Percentiles rank a stretch among this genome's conserved stretches.
Conservation (phyloP, 495 filamentous ascomycete species). For the Neurospora sp. region DNA sequence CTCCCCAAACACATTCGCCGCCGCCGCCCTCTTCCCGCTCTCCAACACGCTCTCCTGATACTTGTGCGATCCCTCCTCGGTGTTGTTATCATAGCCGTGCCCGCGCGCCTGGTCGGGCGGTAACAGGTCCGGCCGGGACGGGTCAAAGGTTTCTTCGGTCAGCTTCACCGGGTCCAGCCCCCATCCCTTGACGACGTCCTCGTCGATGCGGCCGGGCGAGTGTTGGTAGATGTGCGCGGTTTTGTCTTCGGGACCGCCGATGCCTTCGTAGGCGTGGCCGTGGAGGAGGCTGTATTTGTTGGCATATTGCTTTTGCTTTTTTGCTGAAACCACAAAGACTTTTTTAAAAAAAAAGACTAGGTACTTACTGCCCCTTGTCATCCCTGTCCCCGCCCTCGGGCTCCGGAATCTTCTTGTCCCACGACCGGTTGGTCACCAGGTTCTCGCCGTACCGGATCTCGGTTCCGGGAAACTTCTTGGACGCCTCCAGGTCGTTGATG, state of each 20-base stretch:
- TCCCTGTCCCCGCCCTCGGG: conserved; percentile 31
- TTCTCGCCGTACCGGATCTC: conserved; percentile 22
- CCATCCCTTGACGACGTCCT: conserved; percentile 7
- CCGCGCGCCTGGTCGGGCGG: conserved; percentile 3
- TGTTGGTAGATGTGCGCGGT: conserved; percentile 19
- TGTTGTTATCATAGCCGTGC: background rate
- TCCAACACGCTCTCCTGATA: no score
- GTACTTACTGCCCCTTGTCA: conserved; percentile 26
- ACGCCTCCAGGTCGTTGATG: conserved; percentile 17
- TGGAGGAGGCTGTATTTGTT: conserved; percentile 4
- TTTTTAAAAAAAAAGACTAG: no score
- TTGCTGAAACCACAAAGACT: no score
- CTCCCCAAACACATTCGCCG: background rate
- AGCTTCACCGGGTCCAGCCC: conserved; percentile 4
- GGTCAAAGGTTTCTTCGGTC: background rate
- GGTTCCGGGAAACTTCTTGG: conserved; percentile 25
- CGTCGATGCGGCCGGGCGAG: conserved; percentile 15
- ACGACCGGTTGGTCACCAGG: conserved; percentile 22
- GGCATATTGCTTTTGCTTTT: background rate
- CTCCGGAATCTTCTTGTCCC: conserved; percentile 27
- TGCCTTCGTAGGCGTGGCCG: conserved; percentile 21
- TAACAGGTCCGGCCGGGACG: conserved; percentile 3
- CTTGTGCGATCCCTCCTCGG: background rate
- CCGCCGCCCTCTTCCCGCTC: conserved; percentile 3
- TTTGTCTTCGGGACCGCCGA: conserved; percentile 26